Percentiles rank a stretch among this genome's conserved stretches.
These are phyloP conservation scores for Leccinum subgranulosum DNA, from an alignment of 768 basidiomycete genomes.

Conservation along the genomic window DNA sequence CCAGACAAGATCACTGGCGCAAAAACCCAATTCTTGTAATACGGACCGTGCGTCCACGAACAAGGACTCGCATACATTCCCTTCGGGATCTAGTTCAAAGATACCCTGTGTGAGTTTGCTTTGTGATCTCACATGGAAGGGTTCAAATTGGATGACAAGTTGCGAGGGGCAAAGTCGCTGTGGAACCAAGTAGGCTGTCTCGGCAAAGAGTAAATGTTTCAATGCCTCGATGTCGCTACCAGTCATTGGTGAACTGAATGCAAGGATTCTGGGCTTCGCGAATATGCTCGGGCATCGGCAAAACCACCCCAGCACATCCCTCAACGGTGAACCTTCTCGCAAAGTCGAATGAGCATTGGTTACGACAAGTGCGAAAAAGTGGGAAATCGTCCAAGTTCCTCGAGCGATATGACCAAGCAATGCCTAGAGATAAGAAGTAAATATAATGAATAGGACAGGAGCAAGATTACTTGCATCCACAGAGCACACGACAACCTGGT, in stretches of 20 bases:
- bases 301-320: constrained; percentile 45
- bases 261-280: constrained; percentile 44
- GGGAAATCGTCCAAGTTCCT: constrained; percentile 40
- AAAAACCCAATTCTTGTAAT: constrained; percentile 57
- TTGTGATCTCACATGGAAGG: constrained; percentile 30
- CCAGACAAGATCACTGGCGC: constrained; percentile 72
- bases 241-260: constrained; percentile 30
- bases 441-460: not conserved
- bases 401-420: constrained; percentile 38
- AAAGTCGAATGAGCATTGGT: constrained; percentile 38
- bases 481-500: constrained; percentile 41
- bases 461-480: constrained; percentile 35
- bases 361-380: constrained; percentile 45
- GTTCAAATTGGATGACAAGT: constrained; percentile 53
- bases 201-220: constrained; percentile 39
- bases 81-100: constrained; percentile 41
- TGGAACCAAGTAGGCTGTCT: constrained; percentile 37
- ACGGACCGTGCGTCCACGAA: constrained; percentile 47
- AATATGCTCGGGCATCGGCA: constrained; percentile 36
- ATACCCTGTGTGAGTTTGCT: constrained; percentile 48
- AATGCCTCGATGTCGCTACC: constrained; percentile 35
- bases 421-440: constrained; percentile 28
- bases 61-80: constrained; percentile 37
- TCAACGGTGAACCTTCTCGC: constrained; percentile 38
- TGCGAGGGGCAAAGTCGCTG: constrained; percentile 44